Evolutionary conservation across 371 early-diverging fungal species (phyloP).

Genomic region (Mucor indicus): DNA sequence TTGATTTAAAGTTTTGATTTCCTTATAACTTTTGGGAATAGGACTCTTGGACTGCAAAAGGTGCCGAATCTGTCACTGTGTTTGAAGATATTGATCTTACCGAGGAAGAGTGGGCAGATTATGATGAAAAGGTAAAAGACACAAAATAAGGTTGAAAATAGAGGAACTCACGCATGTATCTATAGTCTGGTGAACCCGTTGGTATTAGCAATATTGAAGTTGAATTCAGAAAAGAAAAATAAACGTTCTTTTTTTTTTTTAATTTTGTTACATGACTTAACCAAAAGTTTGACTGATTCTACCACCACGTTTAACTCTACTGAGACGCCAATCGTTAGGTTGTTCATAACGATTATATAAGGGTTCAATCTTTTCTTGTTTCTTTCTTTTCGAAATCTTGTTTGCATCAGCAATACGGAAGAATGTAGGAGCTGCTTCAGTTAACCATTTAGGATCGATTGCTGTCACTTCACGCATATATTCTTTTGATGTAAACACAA

Average conservation of each 20-base stretch:
- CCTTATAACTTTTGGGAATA: conserved; percentile 15
- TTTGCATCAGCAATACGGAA: conserved; percentile 91
- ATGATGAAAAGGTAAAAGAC: conserved; percentile 76
- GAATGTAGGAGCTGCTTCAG: conserved; percentile 96
- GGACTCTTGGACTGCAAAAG: conserved; percentile 74
- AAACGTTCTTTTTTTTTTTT: conserved; percentile 9
- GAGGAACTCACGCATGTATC: background rate
- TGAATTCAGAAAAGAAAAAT: conserved; percentile 48
- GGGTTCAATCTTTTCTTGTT: conserved; percentile 90
- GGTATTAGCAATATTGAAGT: conserved; percentile 39
- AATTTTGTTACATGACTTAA: conserved; percentile 21
- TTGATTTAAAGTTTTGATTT: too few species aligned
- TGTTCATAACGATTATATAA: conserved; percentile 90
- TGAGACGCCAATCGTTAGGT: conserved; percentile 87
- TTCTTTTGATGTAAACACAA: conserved; percentile 96
- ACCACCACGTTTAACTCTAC: conserved; percentile 70
- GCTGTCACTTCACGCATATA: conserved; percentile 97
- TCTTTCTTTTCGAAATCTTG: conserved; percentile 90
- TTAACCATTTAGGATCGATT: conserved; percentile 96
- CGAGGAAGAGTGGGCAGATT: conserved; percentile 88
- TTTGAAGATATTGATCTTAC: conserved; percentile 83
- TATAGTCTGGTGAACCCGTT: conserved; percentile 46
- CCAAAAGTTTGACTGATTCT: conserved; percentile 81
- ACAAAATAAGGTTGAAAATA: too few species aligned
- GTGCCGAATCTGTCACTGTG: conserved; percentile 64